Evolutionary conservation across 148 eudicot species (phyloP).

Genomic region (Pouteria glomerata): DNA sequence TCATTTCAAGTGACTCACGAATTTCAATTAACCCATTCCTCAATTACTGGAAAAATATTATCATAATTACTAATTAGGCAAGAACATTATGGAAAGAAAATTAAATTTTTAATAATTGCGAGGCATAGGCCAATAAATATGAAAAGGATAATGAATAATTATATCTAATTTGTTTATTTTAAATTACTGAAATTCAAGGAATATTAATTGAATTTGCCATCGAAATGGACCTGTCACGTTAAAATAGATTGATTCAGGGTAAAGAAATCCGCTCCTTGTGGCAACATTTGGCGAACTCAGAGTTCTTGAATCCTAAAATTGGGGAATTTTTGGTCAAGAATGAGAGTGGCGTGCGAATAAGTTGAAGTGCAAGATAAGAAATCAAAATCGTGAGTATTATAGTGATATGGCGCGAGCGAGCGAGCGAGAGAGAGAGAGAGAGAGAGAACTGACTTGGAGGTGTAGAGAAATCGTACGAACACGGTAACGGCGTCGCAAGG

Average conservation of each 20-base stretch:
- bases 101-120: too few relatives aligned
- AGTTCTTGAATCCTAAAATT: background rate
- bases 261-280: background rate
- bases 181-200: too few relatives aligned
- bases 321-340: background rate
- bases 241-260: background rate
- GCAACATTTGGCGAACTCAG: background rate
- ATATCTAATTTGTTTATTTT: too few relatives aligned
- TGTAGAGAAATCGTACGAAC: slow-evolving; percentile 56
- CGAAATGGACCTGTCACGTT: background rate
- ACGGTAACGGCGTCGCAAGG: slow-evolving; percentile 70
- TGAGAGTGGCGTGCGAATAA: background rate
- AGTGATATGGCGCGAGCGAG: too few relatives aligned
- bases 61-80: background rate
- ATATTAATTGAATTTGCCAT: too few relatives aligned
- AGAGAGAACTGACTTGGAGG: slow-evolving; percentile 38
- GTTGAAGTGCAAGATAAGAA: background rate
- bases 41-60: background rate
- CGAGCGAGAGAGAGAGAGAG: too few relatives aligned
- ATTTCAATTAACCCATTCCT: background rate
- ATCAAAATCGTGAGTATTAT: too few relatives aligned
- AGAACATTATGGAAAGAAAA: background rate
- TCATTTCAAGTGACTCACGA: background rate
- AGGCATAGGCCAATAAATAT: too few relatives aligned
- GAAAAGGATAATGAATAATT: too few relatives aligned